These are phyloP conservation scores for Colletotrichum higginsianum DNA, from an alignment of 2,329 filamentous ascomycete species.

Conservation along the genomic window DNA sequence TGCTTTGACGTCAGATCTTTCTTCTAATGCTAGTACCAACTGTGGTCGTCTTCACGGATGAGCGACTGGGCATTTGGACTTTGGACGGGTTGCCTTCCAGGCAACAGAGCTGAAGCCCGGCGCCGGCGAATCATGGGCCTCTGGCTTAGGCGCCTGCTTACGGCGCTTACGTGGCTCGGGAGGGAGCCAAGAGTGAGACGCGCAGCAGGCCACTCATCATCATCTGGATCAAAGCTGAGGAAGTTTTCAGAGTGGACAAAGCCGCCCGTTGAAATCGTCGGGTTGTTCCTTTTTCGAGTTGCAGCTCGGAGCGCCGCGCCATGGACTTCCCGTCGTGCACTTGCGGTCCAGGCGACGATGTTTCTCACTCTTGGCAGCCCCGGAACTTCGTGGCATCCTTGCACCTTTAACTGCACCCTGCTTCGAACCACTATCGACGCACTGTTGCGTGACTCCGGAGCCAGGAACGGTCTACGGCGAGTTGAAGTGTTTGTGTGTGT, in stretches of 20 bases:
- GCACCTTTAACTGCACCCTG: neutral
- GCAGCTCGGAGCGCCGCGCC: neutral
- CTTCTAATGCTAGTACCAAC: neutral
- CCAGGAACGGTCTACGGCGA: too few species aligned
- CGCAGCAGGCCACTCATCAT: constrained; percentile 5
- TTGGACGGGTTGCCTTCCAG: neutral
- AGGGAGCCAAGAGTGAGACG: constrained; percentile 27
- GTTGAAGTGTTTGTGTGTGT: too few species aligned
- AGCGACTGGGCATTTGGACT: neutral
- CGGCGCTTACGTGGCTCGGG: constrained; percentile 38
- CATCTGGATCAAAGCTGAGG: neutral
- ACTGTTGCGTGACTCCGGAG: too few species aligned
- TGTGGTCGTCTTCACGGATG: neutral
- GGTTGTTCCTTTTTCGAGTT: neutral
- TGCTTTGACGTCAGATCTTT: neutral
- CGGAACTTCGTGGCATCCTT: too few species aligned
- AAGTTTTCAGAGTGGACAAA: neutral
- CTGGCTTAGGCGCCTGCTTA: constrained; percentile 21
- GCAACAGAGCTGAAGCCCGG: constrained; percentile 30
- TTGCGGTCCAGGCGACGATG: neutral
- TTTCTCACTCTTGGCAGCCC: neutral
- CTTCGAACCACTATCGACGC: too few species aligned
- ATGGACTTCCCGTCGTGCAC: neutral
- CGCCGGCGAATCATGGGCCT: constrained; percentile 16
- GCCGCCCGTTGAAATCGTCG: neutral